These are phyloP conservation scores for Pichia sp. DNA, from an alignment of 1,139 yeast genomes.

Conservation along the genomic window DNA sequence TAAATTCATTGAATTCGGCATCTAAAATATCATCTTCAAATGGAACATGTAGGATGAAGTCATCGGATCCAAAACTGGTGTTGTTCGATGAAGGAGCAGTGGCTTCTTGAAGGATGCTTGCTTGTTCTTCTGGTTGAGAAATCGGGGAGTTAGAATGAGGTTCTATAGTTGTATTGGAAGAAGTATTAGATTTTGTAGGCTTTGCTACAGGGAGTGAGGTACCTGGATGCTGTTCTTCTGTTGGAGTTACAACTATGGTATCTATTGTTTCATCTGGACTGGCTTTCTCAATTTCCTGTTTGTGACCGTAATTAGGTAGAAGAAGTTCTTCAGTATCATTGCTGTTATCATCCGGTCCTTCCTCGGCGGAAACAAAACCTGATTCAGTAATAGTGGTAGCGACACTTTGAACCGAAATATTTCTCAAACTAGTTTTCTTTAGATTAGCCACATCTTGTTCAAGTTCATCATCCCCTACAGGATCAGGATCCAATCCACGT, in stretches of 20 bases:
- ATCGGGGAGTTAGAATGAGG: background rate
- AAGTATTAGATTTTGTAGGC: background rate
- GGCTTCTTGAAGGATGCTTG: background rate
- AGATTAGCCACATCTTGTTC: slow-evolving; percentile 10
- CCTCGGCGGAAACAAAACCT: slow-evolving; percentile 32
- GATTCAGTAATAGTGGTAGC: slow-evolving; percentile 28
- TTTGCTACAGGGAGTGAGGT: background rate
- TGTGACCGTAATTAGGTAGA: background rate
- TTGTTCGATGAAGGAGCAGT: background rate
- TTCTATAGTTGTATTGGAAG: background rate
- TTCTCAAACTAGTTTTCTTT: slow-evolving; percentile 15
- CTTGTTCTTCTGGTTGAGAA: background rate
- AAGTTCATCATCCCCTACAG: background rate
- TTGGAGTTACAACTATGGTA: slow-evolving; percentile 11
- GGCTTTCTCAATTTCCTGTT: background rate
- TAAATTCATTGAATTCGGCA: slow-evolving; percentile 18
- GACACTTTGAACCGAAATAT: slow-evolving; percentile 25
- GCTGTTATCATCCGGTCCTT: slow-evolving; percentile 10
- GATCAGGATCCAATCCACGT: slow-evolving; percentile 10
- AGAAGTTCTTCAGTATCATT: background rate
- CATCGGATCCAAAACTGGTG: slow-evolving; percentile 21
- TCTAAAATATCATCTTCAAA: slow-evolving; percentile 31
- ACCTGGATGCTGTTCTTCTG: background rate
- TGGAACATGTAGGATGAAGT: slow-evolving; percentile 24
- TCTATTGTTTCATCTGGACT: slow-evolving; percentile 10